Percentiles rank a stretch among this genome's conserved stretches.
Conservation (phyloP, 352 stramenopile genomes). For the Pythium dissimile region DNA sequence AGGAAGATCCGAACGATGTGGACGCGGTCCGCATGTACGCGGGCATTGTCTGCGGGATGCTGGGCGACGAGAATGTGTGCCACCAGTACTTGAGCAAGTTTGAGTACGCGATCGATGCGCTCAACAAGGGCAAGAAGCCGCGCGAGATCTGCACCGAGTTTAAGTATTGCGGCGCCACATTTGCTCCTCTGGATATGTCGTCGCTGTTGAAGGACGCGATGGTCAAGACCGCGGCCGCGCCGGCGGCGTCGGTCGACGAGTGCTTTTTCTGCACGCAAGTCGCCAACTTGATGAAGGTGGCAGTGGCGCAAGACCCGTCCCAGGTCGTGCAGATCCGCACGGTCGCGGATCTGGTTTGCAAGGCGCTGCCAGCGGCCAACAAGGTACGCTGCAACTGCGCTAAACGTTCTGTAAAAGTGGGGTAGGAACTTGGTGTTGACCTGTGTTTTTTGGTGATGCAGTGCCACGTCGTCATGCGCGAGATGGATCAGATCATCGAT, state of each 20-base stretch:
- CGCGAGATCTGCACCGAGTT: conserved; percentile 55
- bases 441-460: conserved; percentile 21
- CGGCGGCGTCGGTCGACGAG: conserved; percentile 3
- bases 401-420: too few species aligned
- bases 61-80: conserved; percentile 55
- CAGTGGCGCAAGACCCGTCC: conserved; percentile 45
- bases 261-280: conserved; percentile 80
- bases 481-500: conserved; percentile 61
- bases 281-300: conserved; percentile 45
- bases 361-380: conserved; percentile 47
- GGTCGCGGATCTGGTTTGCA: conserved; percentile 60
- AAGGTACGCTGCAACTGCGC: conserved; percentile 39
- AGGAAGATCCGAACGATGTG: conserved; percentile 57
- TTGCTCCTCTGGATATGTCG: conserved; percentile 3
- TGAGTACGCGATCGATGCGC: conserved; percentile 55
- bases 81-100: conserved; percentile 70
- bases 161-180: conserved; percentile 48
- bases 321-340: conserved; percentile 58
- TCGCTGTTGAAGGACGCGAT: conserved; percentile 8
- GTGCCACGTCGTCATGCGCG: conserved; percentile 58
- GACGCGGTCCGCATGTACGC: conserved; percentile 55
- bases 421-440: too few species aligned
- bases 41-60: conserved; percentile 73
- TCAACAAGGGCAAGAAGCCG: conserved; percentile 62
- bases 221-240: conserved; percentile 2